These are phyloP conservation scores for Lactifluus echinatus DNA, from an alignment of 768 basidiomycete genomes.

Conservation along the genomic window DNA sequence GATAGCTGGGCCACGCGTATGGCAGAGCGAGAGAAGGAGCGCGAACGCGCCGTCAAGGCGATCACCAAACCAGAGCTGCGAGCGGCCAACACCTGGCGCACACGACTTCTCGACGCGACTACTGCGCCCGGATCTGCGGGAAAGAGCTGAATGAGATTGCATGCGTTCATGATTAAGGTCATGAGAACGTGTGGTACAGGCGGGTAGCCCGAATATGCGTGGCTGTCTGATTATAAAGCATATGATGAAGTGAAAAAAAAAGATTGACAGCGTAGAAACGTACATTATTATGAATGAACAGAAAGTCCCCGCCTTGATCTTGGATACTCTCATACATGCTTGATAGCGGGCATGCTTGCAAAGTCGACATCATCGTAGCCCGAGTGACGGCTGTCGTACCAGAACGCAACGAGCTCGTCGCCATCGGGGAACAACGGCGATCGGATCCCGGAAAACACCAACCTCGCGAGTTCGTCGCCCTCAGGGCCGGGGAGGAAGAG, in stretches of 20 bases:
- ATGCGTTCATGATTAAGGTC: not conserved
- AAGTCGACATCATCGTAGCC: slow-evolving; percentile 14
- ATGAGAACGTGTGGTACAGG: not conserved
- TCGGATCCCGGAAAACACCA: slow-evolving; percentile 15
- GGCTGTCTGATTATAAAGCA: not conserved
- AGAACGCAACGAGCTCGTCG: slow-evolving; percentile 19
- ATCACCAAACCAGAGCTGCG: slow-evolving; percentile 18
- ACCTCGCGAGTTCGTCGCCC: slow-evolving; percentile 14
- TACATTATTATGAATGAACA: not conserved
- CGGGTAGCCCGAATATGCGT: no score
- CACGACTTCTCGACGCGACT: slow-evolving; percentile 2
- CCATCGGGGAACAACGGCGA: slow-evolving; percentile 13
- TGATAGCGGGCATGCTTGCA: slow-evolving; percentile 1
- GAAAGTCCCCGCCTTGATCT: not conserved
- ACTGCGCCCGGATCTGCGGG: not conserved
- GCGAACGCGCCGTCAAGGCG: slow-evolving; percentile 14
- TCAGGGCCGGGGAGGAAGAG: slow-evolving; percentile 8
- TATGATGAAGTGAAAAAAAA: not conserved
- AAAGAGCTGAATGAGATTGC: not conserved
- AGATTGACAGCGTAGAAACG: not conserved
- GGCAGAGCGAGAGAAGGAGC: slow-evolving; percentile 16
- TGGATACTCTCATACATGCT: not conserved
- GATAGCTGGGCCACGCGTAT: slow-evolving; percentile 20
- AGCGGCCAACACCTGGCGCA: slow-evolving; percentile 7
- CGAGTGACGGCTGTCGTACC: slow-evolving; percentile 18